Percentiles rank a stretch among this genome's conserved stretches.
phyloP scores from a whole-genome alignment of 179 eudicot species.

The Corrigiola litoralis region DNA sequence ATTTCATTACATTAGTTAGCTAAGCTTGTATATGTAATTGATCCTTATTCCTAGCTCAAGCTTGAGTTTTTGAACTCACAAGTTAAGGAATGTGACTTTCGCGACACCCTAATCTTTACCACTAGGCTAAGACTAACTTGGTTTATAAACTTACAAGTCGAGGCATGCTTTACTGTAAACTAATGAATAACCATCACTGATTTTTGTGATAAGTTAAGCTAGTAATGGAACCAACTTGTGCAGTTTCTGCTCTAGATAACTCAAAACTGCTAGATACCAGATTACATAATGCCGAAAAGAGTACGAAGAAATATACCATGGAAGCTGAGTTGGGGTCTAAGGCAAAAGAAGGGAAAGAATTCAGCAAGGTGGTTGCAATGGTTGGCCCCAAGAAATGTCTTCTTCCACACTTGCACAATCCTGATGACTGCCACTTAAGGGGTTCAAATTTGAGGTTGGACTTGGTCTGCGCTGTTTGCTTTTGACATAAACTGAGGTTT shows the following conservation, averaged over 20 bases:
- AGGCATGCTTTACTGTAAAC: too few species aligned
- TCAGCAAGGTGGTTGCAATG: slow-evolving; percentile 28
- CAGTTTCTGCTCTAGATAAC: background rate
- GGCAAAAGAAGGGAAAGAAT: slow-evolving; percentile 31
- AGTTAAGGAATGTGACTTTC: too few species aligned
- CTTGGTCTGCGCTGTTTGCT: background rate
- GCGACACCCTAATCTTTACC: too few species aligned
- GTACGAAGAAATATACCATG: slow-evolving; percentile 23
- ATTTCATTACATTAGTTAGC: too few species aligned
- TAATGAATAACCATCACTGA: too few species aligned
- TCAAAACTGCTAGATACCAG: background rate
- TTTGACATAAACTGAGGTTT: background rate
- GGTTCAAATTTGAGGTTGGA: background rate
- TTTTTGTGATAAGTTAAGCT: too few species aligned
- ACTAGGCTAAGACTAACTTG: too few species aligned
- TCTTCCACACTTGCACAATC: slow-evolving; percentile 53
- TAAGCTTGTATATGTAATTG: too few species aligned
- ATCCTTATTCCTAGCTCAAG: too few species aligned
- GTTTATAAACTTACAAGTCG: too few species aligned
- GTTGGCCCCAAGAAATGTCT: slow-evolving; percentile 36
- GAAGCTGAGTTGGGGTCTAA: slow-evolving; percentile 19
- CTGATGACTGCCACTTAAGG: background rate
- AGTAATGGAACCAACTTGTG: background rate
- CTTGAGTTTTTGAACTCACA: too few species aligned
- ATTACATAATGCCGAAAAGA: background rate